phyloP scores from a whole-genome alignment of 2,329 filamentous ascomycete genomes.

The Albophoma yamanashiensis region DNA sequence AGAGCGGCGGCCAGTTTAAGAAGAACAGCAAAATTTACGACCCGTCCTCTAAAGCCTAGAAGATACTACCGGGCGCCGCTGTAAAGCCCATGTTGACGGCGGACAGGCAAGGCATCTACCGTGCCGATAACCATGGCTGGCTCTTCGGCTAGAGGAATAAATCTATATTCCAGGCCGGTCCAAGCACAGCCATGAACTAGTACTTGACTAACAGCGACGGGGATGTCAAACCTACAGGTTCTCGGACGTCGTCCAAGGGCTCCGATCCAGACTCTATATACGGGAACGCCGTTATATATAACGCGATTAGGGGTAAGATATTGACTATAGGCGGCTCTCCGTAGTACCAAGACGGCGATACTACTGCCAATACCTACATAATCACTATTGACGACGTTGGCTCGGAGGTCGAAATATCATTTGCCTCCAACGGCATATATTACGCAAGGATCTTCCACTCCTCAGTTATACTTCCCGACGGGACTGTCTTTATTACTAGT shows the following conservation, averaged over 20 bases:
- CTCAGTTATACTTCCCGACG: neutral
- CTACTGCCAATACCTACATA: neutral
- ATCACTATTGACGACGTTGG: neutral
- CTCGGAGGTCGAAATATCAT: neutral
- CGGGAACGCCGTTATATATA: neutral
- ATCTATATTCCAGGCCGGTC: constrained; percentile 44
- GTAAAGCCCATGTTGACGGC: constrained; percentile 41
- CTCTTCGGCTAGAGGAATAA: constrained; percentile 32
- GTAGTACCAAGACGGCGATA: neutral
- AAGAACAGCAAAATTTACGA: constrained; percentile 49
- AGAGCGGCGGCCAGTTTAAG: constrained; percentile 31
- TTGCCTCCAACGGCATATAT: neutral
- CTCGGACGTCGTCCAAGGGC: neutral
- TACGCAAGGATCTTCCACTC: neutral
- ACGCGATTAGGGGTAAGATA: neutral
- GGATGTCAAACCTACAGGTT: neutral
- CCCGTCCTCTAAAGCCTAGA: constrained; percentile 35
- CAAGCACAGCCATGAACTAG: constrained; percentile 19
- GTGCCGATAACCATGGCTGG: constrained; percentile 19
- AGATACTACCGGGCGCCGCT: constrained; percentile 26
- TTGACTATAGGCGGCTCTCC: neutral
- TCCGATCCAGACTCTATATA: neutral
- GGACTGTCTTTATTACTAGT: neutral
- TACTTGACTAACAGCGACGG: neutral
- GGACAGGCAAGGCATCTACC: constrained; percentile 37